Evolutionary conservation across 2,329 filamentous ascomycete genomes (phyloP), one percentile per base, ranked within the genome.

Genomic region (Dactylellina cionopaga): DNA sequence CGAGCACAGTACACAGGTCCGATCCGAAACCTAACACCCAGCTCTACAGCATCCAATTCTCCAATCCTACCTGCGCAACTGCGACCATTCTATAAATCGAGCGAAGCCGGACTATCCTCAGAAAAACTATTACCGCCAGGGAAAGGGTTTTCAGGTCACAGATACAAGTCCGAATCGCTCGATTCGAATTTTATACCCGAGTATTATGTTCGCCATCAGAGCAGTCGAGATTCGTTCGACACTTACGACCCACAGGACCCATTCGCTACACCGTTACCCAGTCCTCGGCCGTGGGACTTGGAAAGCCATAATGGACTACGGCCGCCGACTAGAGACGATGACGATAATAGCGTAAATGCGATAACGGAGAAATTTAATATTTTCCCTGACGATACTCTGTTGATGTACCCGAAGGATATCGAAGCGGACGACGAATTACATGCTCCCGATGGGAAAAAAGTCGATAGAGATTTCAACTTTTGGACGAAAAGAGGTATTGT

Each of bases 291-390:
- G 33, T 72, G 68, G 68, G 68, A 72, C 31, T 19, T 49, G 11
- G 60, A 65, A n/a, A 35, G 41, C 29, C 19, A 60, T 5, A 59
- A 72, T 47, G 39, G 59, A 3, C 35, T 65, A 11, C 51, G 68
- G 86, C 84, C n/a, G 89, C 87, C 76, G 87, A 90, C 46, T 87
- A 89, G 24, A 85, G 88, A 17, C 83, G 84, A 76, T 80, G 69
- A 76, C 31, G 19, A 68, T 15, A 33, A 90, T 58, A 91, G 90
- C 77, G 91, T 88, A 0, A 88, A 91, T 80, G 90, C 89, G 0
- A 89, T 91, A 2, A 87, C 87, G 13, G 87, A 90, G 77, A 91
- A 91, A 79, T 91, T 89, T 79, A 90, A 90, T 77, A 90, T 91
- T 58, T 83, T 86, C 78, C 88, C 89, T 0, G 88, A 87, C 1